These are phyloP conservation scores for Cercophora samala DNA, from an alignment of 495 filamentous ascomycete species.

Conservation along the genomic window DNA sequence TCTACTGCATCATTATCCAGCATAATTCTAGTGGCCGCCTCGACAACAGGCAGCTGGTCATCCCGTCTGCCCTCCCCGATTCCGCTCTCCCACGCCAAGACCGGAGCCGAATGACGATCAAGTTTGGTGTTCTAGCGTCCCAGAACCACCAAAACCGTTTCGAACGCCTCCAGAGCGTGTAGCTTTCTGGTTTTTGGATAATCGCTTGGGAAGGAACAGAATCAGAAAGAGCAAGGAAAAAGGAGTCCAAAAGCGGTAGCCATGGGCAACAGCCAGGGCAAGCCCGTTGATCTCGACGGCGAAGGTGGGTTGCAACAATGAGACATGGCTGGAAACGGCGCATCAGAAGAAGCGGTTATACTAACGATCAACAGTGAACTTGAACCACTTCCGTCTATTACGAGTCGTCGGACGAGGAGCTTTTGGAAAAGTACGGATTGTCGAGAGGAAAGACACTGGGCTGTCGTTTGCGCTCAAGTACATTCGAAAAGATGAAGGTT, in stretches of 20 bases:
- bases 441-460: slow-evolving; percentile 93
- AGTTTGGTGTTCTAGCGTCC: slow-evolving; percentile 11
- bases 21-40: neutral
- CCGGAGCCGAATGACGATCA: slow-evolving; percentile 17
- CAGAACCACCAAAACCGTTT: slow-evolving; percentile 10
- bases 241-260: slow-evolving; percentile 8
- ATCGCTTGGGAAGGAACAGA: neutral
- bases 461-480: slow-evolving; percentile 94
- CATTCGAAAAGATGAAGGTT: slow-evolving; percentile 98
- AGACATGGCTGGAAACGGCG: neutral
- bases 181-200: neutral
- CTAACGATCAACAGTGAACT: slow-evolving; percentile 63
- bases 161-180: neutral
- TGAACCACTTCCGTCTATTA: slow-evolving; percentile 94
- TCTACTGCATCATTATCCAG: neutral
- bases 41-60: neutral
- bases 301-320: slow-evolving; percentile 57
- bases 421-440: slow-evolving; percentile 97
- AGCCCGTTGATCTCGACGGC: slow-evolving; percentile 86
- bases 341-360: neutral
- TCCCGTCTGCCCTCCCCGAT: neutral
- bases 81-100: slow-evolving; percentile 6
- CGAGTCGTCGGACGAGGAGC: slow-evolving; percentile 96
- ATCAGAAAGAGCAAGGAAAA: neutral
- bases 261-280: slow-evolving; percentile 95